These are phyloP conservation scores for Penicillium corylophilum DNA, from an alignment of 2,329 filamentous ascomycete species.

Conservation along the genomic window DNA sequence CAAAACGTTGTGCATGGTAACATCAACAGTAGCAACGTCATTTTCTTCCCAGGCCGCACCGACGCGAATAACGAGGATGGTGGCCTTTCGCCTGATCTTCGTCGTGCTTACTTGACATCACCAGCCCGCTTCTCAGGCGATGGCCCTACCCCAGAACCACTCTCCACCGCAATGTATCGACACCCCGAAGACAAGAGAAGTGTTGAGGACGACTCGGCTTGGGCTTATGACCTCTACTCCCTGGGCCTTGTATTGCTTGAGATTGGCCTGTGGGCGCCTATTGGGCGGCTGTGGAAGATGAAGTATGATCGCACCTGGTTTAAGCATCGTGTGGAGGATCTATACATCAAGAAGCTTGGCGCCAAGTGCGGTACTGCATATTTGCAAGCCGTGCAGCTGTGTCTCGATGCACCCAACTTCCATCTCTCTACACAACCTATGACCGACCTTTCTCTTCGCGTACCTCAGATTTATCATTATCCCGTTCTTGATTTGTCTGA, in stretches of 20 bases:
- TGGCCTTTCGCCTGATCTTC: slow-evolving; percentile 46
- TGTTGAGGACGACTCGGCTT: slow-evolving; percentile 40
- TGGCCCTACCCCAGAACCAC: slow-evolving; percentile 45
- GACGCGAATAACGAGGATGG: slow-evolving; percentile 35
- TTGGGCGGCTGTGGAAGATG: slow-evolving; percentile 62
- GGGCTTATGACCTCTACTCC: slow-evolving; percentile 59
- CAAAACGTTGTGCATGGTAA: slow-evolving; percentile 60
- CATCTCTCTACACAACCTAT: slow-evolving; percentile 44
- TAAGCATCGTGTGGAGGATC: slow-evolving; percentile 62
- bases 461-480: slow-evolving; percentile 43
- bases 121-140: slow-evolving; percentile 59
- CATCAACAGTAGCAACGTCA: slow-evolving; percentile 64
- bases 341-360: slow-evolving; percentile 61
- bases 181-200: slow-evolving; percentile 53
- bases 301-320: slow-evolving; percentile 64
- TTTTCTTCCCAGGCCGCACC: slow-evolving; percentile 53
- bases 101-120: slow-evolving; percentile 58
- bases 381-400: slow-evolving; percentile 62
- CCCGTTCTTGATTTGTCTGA: slow-evolving; percentile 44
- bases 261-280: slow-evolving; percentile 63
- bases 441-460: slow-evolving; percentile 40
- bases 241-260: slow-evolving; percentile 62
- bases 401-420: slow-evolving; percentile 58
- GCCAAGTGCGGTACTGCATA: slow-evolving; percentile 64
- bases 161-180: slow-evolving; percentile 59